Conservation (phyloP, 768 basidiomycete genomes). For the Lactarius vividus region DNA sequence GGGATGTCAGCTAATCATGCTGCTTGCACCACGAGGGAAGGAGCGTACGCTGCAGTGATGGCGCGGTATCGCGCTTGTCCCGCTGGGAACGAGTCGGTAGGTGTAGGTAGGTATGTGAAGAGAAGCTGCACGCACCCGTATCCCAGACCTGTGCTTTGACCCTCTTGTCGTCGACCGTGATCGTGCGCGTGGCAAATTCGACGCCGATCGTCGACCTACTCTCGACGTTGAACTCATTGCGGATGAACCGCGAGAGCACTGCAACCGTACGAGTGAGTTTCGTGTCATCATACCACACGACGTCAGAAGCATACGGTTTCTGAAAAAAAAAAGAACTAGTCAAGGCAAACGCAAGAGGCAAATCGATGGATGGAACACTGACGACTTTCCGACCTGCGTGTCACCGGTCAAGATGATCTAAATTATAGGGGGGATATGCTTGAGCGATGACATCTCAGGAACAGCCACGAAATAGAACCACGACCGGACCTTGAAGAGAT, state of each 20-base stretch:
- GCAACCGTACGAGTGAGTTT: slow-evolving; percentile 24
- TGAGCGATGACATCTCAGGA: background rate
- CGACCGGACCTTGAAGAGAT: slow-evolving; percentile 87
- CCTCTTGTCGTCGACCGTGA: slow-evolving; percentile 93
- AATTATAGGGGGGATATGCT: background rate
- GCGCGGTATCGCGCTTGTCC: slow-evolving; percentile 97
- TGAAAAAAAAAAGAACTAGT: slow-evolving; percentile 32
- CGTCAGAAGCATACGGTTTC: slow-evolving; percentile 54
- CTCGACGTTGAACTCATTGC: slow-evolving; percentile 98
- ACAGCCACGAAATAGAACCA: background rate
- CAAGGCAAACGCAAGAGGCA: background rate
- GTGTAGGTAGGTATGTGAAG: slow-evolving; percentile 13
- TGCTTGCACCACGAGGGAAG: slow-evolving; percentile 2
- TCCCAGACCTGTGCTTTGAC: slow-evolving; percentile 99
- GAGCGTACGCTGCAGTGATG: slow-evolving; percentile 87
- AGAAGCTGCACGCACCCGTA: slow-evolving; percentile 63
- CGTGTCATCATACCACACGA: background rate
- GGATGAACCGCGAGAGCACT: slow-evolving; percentile 99
- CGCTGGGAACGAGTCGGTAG: slow-evolving; percentile 44
- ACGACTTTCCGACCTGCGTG: slow-evolving; percentile 99
- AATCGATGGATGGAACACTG: slow-evolving; percentile 42
- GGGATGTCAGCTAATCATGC: background rate
- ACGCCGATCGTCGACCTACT: slow-evolving; percentile 99
- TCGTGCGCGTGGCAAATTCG: slow-evolving; percentile 97
- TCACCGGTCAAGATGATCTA: slow-evolving; percentile 99